A percentile compares a stretch with the other conserved stretches of the same genome.
These are phyloP conservation scores for Pseudogymnoascus pannorum DNA, from an alignment of 2,329 filamentous ascomycete species.

Conservation along the genomic window DNA sequence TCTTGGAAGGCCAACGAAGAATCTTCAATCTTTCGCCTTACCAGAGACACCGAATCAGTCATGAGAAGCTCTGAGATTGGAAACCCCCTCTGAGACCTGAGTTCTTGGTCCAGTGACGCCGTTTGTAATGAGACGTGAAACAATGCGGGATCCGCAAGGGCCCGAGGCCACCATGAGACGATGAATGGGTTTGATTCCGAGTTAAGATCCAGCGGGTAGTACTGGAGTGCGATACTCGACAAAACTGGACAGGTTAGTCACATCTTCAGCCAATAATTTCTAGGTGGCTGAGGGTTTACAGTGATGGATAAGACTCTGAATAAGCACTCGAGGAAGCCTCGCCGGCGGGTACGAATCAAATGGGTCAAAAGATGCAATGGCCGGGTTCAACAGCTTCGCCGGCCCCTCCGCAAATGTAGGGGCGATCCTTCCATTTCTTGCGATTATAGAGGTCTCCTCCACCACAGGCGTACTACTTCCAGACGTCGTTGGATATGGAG, in stretches of 20 bases:
- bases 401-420: neutral
- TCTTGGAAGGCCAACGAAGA: slow-evolving; percentile 42
- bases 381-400: slow-evolving; percentile 18
- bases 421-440: neutral
- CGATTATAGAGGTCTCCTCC: neutral
- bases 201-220: slow-evolving; percentile 49
- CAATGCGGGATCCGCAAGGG: slow-evolving; percentile 46
- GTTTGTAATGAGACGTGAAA: slow-evolving; percentile 55
- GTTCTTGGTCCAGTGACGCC: slow-evolving; percentile 48
- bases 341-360: slow-evolving; percentile 51
- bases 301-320: slow-evolving; percentile 48
- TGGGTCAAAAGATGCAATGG: slow-evolving; percentile 39
- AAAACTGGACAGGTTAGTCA: slow-evolving; percentile 37
- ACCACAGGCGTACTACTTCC: neutral
- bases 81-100: slow-evolving; percentile 45
- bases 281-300: slow-evolving; percentile 36
- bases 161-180: slow-evolving; percentile 53
- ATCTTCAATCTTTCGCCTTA: slow-evolving; percentile 43
- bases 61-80: slow-evolving; percentile 47
- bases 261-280: neutral
- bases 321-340: slow-evolving; percentile 41
- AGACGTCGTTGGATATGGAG: slow-evolving; percentile 10
- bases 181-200: slow-evolving; percentile 49
- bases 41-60: slow-evolving; percentile 46
- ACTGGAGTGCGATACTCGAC: slow-evolving; percentile 51